Evolutionary conservation across 495 filamentous ascomycete species (phyloP).

Genomic region (Penicillium coffeae): DNA sequence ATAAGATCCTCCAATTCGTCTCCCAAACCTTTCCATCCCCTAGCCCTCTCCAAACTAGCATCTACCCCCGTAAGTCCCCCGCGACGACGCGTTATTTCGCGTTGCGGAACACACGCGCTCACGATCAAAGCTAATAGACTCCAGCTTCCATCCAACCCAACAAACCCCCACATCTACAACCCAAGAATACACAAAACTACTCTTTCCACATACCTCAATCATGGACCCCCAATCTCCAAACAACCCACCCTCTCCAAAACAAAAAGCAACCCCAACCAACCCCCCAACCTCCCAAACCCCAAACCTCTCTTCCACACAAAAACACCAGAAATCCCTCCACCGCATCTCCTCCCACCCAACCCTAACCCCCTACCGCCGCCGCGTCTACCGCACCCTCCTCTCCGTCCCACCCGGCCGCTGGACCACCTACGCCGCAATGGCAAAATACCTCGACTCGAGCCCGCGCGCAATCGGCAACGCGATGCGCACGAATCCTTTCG

Average conservation of each 20-base stretch:
- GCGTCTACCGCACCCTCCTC: slow-evolving; percentile 62
- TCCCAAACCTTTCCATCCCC: neutral
- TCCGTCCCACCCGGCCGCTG: slow-evolving; percentile 68
- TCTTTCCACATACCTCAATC: too few relatives aligned
- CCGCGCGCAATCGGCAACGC: slow-evolving; percentile 79
- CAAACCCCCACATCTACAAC: too few relatives aligned
- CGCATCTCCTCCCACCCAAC: slow-evolving; percentile 37
- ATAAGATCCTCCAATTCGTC: neutral
- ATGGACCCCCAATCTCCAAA: too few relatives aligned
- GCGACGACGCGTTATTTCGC: slow-evolving; percentile 6
- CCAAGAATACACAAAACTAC: too few relatives aligned
- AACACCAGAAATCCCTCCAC: slow-evolving; percentile 19
- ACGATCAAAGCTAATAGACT: too few relatives aligned
- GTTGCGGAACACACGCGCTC: too few relatives aligned
- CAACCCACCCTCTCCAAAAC: neutral
- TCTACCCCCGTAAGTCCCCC: neutral
- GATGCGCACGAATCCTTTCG: slow-evolving; percentile 66
- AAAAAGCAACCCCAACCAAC: neutral
- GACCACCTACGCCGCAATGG: slow-evolving; percentile 69
- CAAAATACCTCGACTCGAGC: slow-evolving; percentile 61
- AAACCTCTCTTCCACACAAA: slow-evolving; percentile 4
- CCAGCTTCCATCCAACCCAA: too few relatives aligned
- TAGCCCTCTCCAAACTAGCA: neutral
- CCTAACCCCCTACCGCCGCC: slow-evolving; percentile 53
- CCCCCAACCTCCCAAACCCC: neutral